Evolutionary conservation across 352 stramenopile species (phyloP).

Genomic region (Blastocystis sp.): DNA sequence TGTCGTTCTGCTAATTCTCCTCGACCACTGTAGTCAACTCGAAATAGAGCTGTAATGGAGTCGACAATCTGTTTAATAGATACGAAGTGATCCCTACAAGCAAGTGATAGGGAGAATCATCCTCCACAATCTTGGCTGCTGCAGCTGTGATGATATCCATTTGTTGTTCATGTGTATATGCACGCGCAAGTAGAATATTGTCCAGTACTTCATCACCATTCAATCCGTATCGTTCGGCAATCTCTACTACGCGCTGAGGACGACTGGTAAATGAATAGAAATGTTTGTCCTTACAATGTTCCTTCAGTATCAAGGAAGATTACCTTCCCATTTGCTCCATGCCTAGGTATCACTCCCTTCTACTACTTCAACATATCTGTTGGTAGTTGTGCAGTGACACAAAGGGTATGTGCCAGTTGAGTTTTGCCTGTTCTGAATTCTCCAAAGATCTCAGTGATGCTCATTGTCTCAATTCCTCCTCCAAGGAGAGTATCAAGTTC

Average conservation of each 20-base stretch:
- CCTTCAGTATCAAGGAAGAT: constrained; percentile 79
- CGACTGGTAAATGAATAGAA: constrained; percentile 27
- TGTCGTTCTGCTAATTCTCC: constrained; percentile 79
- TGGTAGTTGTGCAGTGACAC: constrained; percentile 74
- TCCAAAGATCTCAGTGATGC: constrained; percentile 77
- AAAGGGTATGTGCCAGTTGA: constrained; percentile 82
- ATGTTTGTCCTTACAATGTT: constrained; percentile 71
- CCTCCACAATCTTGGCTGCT: constrained; percentile 66
- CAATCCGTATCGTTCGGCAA: constrained; percentile 73
- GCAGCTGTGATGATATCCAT: constrained; percentile 73
- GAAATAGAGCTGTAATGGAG: constrained; percentile 80
- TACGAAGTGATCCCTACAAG: constrained; percentile 71
- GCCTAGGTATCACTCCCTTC: neutral
- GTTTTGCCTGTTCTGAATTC: constrained; percentile 88
- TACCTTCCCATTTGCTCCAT: constrained; percentile 61
- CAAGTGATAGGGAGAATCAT: constrained; percentile 73
- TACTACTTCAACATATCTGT: neutral
- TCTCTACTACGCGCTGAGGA: constrained; percentile 72
- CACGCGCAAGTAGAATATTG: constrained; percentile 83
- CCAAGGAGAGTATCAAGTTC: constrained; percentile 78
- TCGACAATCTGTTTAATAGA: constrained; percentile 76
- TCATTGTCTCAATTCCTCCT: constrained; percentile 79
- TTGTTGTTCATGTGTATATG: constrained; percentile 77
- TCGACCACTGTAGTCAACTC: constrained; percentile 77
- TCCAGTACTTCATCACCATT: constrained; percentile 80